phyloP scores from a whole-genome alignment of 176 grass and related monocot genomes.

The bread wheat (Triticum aestivum) region DNA sequence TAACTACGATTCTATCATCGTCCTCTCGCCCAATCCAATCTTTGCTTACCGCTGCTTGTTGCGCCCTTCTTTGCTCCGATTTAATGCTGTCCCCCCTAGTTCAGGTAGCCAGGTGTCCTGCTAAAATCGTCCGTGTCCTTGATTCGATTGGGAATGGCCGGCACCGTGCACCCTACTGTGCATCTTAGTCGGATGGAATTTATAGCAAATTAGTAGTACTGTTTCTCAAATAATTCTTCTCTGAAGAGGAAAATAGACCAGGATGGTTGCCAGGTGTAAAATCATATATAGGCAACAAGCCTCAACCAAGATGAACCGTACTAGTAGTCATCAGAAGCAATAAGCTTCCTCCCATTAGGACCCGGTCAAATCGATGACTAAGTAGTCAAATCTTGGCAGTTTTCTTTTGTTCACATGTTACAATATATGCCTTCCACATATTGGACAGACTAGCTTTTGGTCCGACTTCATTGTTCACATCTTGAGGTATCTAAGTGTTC shows the following conservation, averaged over 20 bases:
- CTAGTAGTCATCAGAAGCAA: background rate
- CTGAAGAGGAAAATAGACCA: background rate
- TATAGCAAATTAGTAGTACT: too few species aligned
- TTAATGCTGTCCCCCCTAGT: too few species aligned
- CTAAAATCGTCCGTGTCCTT: background rate
- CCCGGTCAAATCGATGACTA: background rate
- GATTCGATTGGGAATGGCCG: background rate
- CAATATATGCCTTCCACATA: too few species aligned
- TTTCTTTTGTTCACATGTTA: too few species aligned
- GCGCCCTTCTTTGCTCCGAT: background rate
- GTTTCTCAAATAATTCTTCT: too few species aligned
- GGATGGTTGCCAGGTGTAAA: background rate
- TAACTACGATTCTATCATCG: background rate
- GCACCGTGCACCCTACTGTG: too few species aligned
- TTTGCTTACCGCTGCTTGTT: background rate
- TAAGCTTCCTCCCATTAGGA: background rate
- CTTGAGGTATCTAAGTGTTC: background rate
- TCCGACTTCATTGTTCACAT: background rate
- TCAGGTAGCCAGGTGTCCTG: background rate
- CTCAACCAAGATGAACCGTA: background rate
- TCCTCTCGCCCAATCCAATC: background rate
- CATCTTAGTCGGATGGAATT: too few species aligned
- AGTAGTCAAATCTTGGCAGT: background rate
- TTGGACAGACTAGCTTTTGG: background rate
- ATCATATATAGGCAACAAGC: background rate